Evolutionary conservation across 768 basidiomycete genomes (phyloP), one percentile per base, ranked within the genome.

Genomic region (Crassisporium funariophilum): DNA sequence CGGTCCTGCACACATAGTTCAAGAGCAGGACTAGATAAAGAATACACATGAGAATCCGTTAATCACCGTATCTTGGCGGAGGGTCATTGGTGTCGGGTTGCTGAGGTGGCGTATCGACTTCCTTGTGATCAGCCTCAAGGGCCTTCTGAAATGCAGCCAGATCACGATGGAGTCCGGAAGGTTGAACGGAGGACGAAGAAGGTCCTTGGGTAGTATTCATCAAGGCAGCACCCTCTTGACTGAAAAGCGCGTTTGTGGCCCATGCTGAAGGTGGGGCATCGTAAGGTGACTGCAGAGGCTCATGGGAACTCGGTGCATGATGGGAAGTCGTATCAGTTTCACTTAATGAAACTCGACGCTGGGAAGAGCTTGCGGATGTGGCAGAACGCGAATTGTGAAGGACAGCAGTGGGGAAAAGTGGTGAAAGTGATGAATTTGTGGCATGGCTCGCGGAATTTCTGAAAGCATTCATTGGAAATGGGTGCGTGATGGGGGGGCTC

Each of bases 121-220:
- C n/a, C 43, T 35, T 53, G 52, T 40, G n/a, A 20, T 65, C 55
- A 6, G 49, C 53, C 34, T 65, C 61, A 6, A 65, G 55, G 3
- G 60, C 54, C 46, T 65, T 65, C 46, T 65, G 63, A 35, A 55
- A 52, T 22, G 54, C 49, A 5, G 54, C 55, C 53, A 61, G 46
- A 5, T 56, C 51, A 8, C 52, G 53, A 36, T 61, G 54, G 15
- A 65, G 53, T 3, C 41, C 31, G 31, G 59, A 54, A 13, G 36
- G 52, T 8, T 54, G 46, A 22, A 35, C 39, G 22, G 24, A 25
- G 4, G 31, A 15, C 15, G 39, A 40, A 19, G 21, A 42, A 5
- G 35, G 34, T 24, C 43, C 17, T 5, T 20, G 17, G 6, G 53
- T 27, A 17, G 49, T 37, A 15, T 34, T 35, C 23, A 39, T 36